These are phyloP conservation scores for Cardamine occulta DNA, from an alignment of 345 rosid genomes.

Conservation along the genomic window DNA sequence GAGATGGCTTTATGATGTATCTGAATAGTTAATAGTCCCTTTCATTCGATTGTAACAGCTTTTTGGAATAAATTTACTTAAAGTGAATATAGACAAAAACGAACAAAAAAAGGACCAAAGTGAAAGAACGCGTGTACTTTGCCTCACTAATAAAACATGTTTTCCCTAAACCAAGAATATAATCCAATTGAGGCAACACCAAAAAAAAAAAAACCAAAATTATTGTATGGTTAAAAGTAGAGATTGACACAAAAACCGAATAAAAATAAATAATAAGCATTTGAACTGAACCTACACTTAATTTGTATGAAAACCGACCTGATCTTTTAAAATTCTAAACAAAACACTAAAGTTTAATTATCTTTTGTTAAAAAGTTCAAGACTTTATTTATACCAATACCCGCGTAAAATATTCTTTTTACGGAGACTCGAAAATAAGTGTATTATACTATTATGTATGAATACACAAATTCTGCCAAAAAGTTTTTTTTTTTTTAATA, in stretches of 20 bases:
- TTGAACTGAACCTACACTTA: background rate
- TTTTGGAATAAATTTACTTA: slow-evolving; percentile 37
- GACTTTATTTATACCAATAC: no score
- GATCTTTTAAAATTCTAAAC: background rate
- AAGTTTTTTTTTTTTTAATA: no score
- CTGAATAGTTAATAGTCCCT: slow-evolving; percentile 19
- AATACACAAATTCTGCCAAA: no score
- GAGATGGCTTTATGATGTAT: slow-evolving; percentile 32
- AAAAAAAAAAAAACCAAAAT: background rate
- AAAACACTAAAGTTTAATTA: background rate
- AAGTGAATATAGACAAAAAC: slow-evolving; percentile 40
- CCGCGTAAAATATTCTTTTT: no score
- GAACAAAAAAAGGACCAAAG: slow-evolving; percentile 1
- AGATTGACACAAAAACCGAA: background rate
- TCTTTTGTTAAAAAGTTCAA: no score
- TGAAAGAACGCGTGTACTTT: slow-evolving; percentile 44
- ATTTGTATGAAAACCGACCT: background rate
- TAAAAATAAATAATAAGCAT: background rate
- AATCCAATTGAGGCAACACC: background rate
- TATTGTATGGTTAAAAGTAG: slow-evolving; percentile 6
- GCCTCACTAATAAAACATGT: slow-evolving; percentile 40
- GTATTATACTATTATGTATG: no score
- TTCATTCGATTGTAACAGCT: slow-evolving; percentile 33
- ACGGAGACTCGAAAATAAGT: no score
- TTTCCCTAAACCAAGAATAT: slow-evolving; percentile 23